Evolutionary conservation across 345 rosid species (phyloP).

Genomic region (Moricandia moricandioides): DNA sequence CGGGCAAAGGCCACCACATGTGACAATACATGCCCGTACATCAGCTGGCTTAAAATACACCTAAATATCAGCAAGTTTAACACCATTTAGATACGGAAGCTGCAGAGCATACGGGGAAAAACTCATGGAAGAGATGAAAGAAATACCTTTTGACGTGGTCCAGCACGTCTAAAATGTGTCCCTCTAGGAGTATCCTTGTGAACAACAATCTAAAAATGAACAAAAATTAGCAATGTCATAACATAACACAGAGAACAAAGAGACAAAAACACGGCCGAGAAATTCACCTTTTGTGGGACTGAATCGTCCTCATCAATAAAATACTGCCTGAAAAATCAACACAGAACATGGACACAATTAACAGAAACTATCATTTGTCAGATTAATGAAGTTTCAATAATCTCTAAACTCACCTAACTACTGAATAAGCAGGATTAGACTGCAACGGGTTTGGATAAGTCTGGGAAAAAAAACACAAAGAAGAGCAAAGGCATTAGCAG

Average conservation of each 20-base stretch:
- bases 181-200: constrained; percentile 80
- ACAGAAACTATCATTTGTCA: not conserved
- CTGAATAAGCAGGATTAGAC: constrained; percentile 62
- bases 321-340: constrained; percentile 62
- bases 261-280: not conserved
- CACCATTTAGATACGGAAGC: not conserved
- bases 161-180: constrained; percentile 85
- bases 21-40: constrained; percentile 85
- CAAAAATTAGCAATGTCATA: not conserved
- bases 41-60: constrained; percentile 69
- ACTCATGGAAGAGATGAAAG: constrained; percentile 11
- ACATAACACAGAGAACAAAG: not conserved
- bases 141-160: constrained; percentile 84
- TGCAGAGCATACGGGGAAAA: not conserved
- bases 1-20: constrained; percentile 95
- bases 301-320: constrained; percentile 76
- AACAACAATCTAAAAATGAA: constrained; percentile 56
- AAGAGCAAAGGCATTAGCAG: not conserved
- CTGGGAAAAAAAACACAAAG: constrained; percentile 36
- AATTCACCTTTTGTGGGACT: constrained; percentile 63
- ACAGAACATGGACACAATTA: not conserved
- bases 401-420: constrained; percentile 51
- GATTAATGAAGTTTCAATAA: not conserved
- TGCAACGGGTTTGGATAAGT: constrained; percentile 62
- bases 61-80: constrained; percentile 37